A percentile compares a stretch with the other conserved stretches of the same genome.
Conservation (phyloP, 2,329 filamentous ascomycete genomes). For the Ophiostoma himal-ulmi region DNA sequence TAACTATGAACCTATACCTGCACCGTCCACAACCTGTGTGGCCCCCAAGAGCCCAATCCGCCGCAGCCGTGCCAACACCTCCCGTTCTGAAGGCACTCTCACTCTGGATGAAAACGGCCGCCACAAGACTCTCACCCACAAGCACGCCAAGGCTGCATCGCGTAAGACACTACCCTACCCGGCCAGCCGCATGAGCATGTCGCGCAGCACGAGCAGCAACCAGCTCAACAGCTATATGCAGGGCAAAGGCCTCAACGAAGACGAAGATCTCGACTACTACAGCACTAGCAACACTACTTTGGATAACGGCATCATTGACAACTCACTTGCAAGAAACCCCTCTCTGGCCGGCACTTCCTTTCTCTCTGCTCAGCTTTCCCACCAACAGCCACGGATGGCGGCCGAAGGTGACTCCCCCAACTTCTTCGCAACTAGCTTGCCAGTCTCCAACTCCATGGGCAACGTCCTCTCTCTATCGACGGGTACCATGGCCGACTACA, state of each 20-base stretch:
- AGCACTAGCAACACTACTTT: constrained; percentile 22
- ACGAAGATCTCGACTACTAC: constrained; percentile 34
- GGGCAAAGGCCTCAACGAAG: constrained; percentile 10
- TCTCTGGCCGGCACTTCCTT: constrained; percentile 12
- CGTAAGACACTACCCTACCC: constrained; percentile 60
- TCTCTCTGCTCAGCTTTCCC: constrained; percentile 26
- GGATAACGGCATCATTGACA: constrained; percentile 24
- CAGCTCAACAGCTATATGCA: constrained; percentile 3
- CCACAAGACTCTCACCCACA: constrained; percentile 54
- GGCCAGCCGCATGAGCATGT: constrained; percentile 53
- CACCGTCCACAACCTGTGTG: constrained; percentile 7
- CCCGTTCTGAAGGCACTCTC: constrained; percentile 54
- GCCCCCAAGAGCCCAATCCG: constrained; percentile 37
- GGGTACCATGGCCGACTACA: constrained; percentile 48
- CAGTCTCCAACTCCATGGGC: constrained; percentile 36
- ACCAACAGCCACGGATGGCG: constrained; percentile 47
- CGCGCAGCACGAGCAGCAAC: constrained; percentile 46
- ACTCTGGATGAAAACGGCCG: constrained; percentile 59
- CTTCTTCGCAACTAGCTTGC: constrained; percentile 40
- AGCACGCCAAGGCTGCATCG: constrained; percentile 53
- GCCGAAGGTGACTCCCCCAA: constrained; percentile 58
- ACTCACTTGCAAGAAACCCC: constrained; percentile 35
- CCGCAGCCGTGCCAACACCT: constrained; percentile 47
- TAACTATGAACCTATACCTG: not conserved
- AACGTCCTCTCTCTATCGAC: constrained; percentile 45